phyloP scores from a whole-genome alignment of 306 rosid genomes.

The Prunus mira region DNA sequence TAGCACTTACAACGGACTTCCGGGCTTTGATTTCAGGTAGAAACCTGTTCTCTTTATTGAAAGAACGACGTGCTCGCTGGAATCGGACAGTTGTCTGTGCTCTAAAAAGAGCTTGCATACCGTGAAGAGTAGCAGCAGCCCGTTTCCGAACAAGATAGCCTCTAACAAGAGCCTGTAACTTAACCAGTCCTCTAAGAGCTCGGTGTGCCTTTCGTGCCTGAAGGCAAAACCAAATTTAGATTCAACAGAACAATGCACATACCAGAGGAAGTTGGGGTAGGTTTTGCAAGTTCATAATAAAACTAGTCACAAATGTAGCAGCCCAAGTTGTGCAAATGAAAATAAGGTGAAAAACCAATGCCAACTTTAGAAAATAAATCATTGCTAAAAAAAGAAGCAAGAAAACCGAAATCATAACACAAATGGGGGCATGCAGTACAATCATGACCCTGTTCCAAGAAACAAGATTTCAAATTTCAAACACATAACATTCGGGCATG shows the following conservation, averaged over 20 bases:
- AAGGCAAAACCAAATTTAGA: not conserved
- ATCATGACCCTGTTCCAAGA: not conserved
- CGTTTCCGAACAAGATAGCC: conserved; percentile 85
- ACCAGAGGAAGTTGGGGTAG: not conserved
- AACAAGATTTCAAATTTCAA: conserved; percentile 22
- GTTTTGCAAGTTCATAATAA: not conserved
- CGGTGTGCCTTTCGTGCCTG: conserved; percentile 91
- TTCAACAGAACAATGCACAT: not conserved
- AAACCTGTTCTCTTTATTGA: conserved; percentile 56
- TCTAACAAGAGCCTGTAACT: conserved; percentile 88
- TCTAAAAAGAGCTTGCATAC: conserved; percentile 93
- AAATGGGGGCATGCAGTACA: not conserved
- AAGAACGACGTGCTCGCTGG: conserved; percentile 81
- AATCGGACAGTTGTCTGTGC: conserved; percentile 71
- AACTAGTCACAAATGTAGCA: not conserved
- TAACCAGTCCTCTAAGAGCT: conserved; percentile 84
- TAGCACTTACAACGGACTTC: conserved; percentile 49
- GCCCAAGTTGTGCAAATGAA: not conserved
- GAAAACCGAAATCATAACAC: not conserved
- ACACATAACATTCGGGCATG: not conserved
- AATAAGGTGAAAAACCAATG: not conserved
- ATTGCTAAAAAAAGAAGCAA: not conserved
- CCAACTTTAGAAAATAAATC: not conserved
- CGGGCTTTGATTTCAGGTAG: conserved; percentile 50
- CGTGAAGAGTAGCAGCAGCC: conserved; percentile 82